Percentiles rank a stretch among this genome's conserved stretches.
phyloP scores from a whole-genome alignment of 768 basidiomycete genomes.

The Collybia sp. region DNA sequence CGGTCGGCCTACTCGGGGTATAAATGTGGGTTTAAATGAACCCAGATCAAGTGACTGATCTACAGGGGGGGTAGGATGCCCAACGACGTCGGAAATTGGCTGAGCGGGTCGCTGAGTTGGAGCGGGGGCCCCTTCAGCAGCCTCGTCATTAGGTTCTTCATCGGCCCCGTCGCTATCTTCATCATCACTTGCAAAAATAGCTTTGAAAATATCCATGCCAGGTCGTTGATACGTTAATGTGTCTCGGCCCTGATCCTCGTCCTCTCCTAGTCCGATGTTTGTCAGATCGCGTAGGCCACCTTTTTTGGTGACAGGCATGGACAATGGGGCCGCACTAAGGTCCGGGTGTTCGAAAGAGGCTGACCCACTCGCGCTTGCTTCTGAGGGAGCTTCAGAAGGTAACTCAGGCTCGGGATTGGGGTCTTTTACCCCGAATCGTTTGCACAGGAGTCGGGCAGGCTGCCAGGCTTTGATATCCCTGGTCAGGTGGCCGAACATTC shows the following conservation, averaged over 20 bases:
- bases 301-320: conserved; percentile 8
- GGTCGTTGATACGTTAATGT: conserved; percentile 87
- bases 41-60: conserved; percentile 40
- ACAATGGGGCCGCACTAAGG: conserved; percentile 8
- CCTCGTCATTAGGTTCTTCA: conserved; percentile 39
- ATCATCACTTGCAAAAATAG: conserved; percentile 94
- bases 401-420: conserved; percentile 60
- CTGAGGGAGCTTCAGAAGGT: conserved; percentile 22
- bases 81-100: conserved; percentile 10
- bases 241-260: conserved; percentile 84
- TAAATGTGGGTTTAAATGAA: conserved; percentile 90
- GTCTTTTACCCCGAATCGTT: conserved; percentile 89
- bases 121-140: conserved; percentile 8
- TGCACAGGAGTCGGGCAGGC: conserved; percentile 84
- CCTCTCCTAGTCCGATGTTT: conserved; percentile 89
- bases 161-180: conserved; percentile 66
- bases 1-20: conserved; percentile 52
- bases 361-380: conserved; percentile 11
- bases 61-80: conserved; percentile 7
- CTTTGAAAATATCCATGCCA: conserved; percentile 91
- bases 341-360: not conserved
- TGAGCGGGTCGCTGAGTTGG: conserved; percentile 8
- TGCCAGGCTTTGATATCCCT: conserved; percentile 71
- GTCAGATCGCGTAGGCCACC: conserved; percentile 53
- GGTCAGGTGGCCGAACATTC: conserved; percentile 90